Base-by-base conservation (phyloP, 345 rosid species). In the Turritis glabra region DNA sequence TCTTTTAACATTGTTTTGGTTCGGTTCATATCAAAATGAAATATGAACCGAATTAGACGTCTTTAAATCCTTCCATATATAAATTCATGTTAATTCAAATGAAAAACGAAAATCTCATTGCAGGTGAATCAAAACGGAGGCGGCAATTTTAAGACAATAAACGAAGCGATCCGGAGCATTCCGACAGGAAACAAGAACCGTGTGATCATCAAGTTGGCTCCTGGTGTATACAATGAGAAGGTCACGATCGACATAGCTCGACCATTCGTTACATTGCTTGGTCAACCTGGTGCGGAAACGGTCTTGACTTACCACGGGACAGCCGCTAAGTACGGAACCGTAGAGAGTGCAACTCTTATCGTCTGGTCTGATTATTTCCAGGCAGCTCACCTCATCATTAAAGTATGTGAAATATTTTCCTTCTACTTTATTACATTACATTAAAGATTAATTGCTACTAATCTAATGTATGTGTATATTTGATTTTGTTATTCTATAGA, bases 221-320 rank as follows among this genome's bases (percentile, higher is more conserved):
- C 63, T 0, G 96, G 96, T 10, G 54, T 26, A 5, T 88, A 88
- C 58, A n/a, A 21, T 1, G 93, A 90, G 85, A 90, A 86, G 67
- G 35, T 90, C 54, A 84, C 60, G 30, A 61, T 90, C 15, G 83
- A 77, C 12, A 14, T 80, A 9, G 74, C 22, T 3, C 78, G 79
- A 68, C 89, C 79, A 43, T 90, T 85, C 52, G 19, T 90, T 27
- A 85, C 96, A 9, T 58, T 90, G 3, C 46, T 67, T 27, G 96
- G 91, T 11, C 22, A 79, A 8, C 82, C 93, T 1, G 80, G 88
- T 1, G 37, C 75, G 4, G 59, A 71, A n/a, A 77, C 78, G 63
- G 83, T 37, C 32, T 10, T 88, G 54, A 25, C 80, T 12, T 86
- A 33, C 61, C 21, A 13, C 15, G 96, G 90, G 1, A 82, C 81